Conservation (phyloP, 1,139 yeast genomes). For the Candida tetrigidarum region DNA sequence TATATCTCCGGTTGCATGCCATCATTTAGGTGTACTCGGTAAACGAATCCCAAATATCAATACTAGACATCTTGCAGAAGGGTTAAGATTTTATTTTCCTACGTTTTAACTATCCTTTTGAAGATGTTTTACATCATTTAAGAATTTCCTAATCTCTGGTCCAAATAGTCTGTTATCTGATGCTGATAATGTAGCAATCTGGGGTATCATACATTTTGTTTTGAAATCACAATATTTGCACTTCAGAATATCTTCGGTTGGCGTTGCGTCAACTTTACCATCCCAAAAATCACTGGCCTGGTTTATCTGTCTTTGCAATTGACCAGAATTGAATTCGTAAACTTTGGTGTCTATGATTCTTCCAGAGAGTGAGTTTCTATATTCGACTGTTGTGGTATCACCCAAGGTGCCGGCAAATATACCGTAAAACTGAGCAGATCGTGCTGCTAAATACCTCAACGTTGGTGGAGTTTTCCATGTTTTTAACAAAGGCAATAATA, state of each 20-base stretch:
- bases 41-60: constrained; percentile 50
- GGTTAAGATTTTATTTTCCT: constrained; percentile 26
- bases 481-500: constrained; percentile 24
- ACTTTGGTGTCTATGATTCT: constrained; percentile 39
- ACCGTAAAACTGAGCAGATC: constrained; percentile 54
- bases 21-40: constrained; percentile 43
- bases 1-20: constrained; percentile 51
- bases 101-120: constrained; percentile 40
- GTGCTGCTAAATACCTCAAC: constrained; percentile 55
- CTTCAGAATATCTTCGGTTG: constrained; percentile 36
- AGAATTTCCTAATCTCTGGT: constrained; percentile 18
- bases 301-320: constrained; percentile 28
- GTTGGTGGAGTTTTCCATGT: constrained; percentile 61
- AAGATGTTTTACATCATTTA: constrained; percentile 40
- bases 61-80: constrained; percentile 45
- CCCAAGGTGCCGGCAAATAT: constrained; percentile 38
- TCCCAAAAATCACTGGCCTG: constrained; percentile 55
- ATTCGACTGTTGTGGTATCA: constrained; percentile 51
- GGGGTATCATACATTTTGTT: constrained; percentile 36
- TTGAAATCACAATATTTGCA: constrained; percentile 61
- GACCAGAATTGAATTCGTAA: constrained; percentile 37
- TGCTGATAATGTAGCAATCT: constrained; percentile 15
- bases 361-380: constrained; percentile 43
- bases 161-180: constrained; percentile 18
- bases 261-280: constrained; percentile 51